Evolutionary conservation across 1,284 basidiomycete genomes (phyloP), one percentile per base, ranked within the genome.

Genomic region (Cryptococcus deneoformans): DNA sequence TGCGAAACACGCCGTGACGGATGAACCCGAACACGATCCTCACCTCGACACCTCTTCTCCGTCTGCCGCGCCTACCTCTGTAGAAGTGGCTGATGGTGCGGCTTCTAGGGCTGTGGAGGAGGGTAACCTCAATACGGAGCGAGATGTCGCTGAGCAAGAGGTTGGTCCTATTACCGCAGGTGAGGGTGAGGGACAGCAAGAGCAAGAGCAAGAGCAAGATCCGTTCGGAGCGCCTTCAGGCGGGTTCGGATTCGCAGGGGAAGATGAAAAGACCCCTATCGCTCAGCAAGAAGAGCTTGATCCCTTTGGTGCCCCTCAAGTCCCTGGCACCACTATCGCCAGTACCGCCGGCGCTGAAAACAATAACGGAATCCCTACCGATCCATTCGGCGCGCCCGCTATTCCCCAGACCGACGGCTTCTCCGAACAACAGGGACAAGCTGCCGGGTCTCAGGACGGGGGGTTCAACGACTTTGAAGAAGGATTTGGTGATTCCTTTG

Each of bases 31-130:
- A 11, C 57, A 58, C 42, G 54, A 64, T 20, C 24, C 54, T 36
- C 16, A 54, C 7, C 9, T 39, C 9, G 52, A 36, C 10, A 20
- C 20, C 20, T 20, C 20, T 20, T 20, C 20, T 20, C 24, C 29
- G 14, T 56, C 85, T 6, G 61, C 86, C n/a, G 68, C 80, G 0
- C 87, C 89, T 38, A 84, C 86, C 7, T 77, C 82, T 5, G 83
- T 87, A 20, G 20, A 20, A 20, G 20, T 20, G 8, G 20, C 20
- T 7, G 20, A 20, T 20, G 20, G 20, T 20, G 20, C 20, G 20
- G 20, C 20, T 20, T 20, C 20, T 20, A 20, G 20, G 20, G 20
- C 20, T 20, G 20, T 20, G 20, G 20, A 20, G 20, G 20, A 20
- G 20, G 20, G 2, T 20, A 20, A 20, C 20, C 20, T 20, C 20